Base-by-base conservation (phyloP, 2,329 filamentous ascomycete species). In the Pseudogymnoascus sp. region DNA sequence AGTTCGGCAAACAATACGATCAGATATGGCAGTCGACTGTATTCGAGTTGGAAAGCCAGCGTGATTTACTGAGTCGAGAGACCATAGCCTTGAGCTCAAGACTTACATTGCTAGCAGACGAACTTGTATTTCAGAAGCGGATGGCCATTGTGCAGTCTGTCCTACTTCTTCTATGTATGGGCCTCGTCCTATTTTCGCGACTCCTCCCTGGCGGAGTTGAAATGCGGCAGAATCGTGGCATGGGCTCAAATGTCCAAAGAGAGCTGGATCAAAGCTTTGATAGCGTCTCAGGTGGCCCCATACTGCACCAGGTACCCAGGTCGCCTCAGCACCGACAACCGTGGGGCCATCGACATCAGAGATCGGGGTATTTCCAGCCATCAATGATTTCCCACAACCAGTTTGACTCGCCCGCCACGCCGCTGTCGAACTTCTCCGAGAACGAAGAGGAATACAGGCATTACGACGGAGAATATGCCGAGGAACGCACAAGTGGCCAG, bases 1-100 rank as follows among this genome's bases (percentile, higher is more conserved):
- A 82, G 58, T 88, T 94, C 64, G 84, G 90, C 59, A 84, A 87
- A 62, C 89, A 97, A 72, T 97, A 97, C 73, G 93, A 97, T 71
- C 90, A 97, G 70, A 86, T 97, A 11, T 97, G 93, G 92, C 92
- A 96, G 74, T 93, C 89, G 18, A 97, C 95, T 9, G 88, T 97
- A 20, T 87, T 96, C 61, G 92, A 95, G 30, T 83, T 97, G 12
- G 91, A 97, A 71, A 87, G 86, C 41, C 93, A 97, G 72, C 86
- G 91, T 41, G 89, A 96, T 70, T 87, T 91, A 67, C 90, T 90
- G 14, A 85, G 92, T 69, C 82, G 85, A 61, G 92, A 97, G 71
- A 87, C 96, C 63, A 80, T 91, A 41, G 92, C 92, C 2, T 80
- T 97, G 60, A 90, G 87, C 68, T 78, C 85, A 7, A 84, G 94